Base-by-base conservation (phyloP, 2,329 filamentous ascomycete genomes). In the Colletotrichum orchidophilum region DNA sequence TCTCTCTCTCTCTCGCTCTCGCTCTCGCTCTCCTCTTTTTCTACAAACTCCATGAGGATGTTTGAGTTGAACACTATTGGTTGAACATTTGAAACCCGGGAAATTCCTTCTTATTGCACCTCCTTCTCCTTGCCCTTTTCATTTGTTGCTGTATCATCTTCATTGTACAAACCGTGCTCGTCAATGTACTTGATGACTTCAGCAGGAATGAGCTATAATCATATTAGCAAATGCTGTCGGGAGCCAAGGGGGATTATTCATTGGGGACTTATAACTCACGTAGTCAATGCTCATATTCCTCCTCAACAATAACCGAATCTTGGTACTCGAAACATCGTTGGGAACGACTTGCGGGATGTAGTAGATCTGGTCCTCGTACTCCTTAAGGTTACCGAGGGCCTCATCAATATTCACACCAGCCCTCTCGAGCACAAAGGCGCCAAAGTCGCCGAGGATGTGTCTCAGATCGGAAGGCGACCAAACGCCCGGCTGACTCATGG, bases 301-400 rank as follows among this genome's bases (percentile, higher is more conserved):
- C 61, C 72, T 73, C n/a, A 74, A 26, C 39, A 73, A 27, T 35
- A 74, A 46, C 7, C 73, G 73, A 13, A 77, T 71, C 70, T 76
- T 75, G 24, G 76, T 77, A 58, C 75, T 77, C 29, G 75, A 77
- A 71, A 96, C 92, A 76, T 96, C 93, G 80, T 96, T 96, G 74
- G 94, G 91, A 59, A 97, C 95, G 62, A 97, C 88, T 81, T 97
- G 94, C 67, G 94, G 93, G 73, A 97, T 96, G 64, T 97, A 93
- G 78, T 94, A 92, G 72, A 97, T 91, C 75, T 97, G 96, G 76
- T 95, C 90, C 77, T 94, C 92, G 89, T 93, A 98, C 71, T 91
- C 89, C 78, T 94, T 92, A 57, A 97, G 85, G 54, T 90, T 92
- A n/a, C 92, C 91, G 55, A 97, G 86, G 2, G 95, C 95, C 78